Evolutionary conservation across 257 asterid genomes (phyloP).

Genomic region (Cinchona pubescens): DNA sequence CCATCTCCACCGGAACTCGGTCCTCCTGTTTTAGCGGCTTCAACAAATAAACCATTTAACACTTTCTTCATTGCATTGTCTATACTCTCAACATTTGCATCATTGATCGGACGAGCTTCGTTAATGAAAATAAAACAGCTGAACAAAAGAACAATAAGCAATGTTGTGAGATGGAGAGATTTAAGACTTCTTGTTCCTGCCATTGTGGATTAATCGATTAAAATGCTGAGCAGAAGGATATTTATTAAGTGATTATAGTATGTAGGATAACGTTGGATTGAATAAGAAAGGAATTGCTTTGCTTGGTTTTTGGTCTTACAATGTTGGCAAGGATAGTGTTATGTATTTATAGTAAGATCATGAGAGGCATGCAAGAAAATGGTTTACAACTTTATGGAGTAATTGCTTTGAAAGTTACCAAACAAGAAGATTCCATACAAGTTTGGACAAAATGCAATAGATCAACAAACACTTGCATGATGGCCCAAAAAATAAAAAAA

Average conservation of each 20-base stretch:
- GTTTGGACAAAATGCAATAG: neutral
- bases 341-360: neutral
- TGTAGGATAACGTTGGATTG: too few relatives aligned
- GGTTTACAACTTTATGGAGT: neutral
- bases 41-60: neutral
- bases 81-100: neutral
- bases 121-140: conserved; percentile 3
- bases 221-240: neutral
- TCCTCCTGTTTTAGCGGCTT: conserved; percentile 13
- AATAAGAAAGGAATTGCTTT: neutral
- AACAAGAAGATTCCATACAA: neutral
- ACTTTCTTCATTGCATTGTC: neutral
- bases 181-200: conserved; percentile 2
- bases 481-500: too few relatives aligned
- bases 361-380: neutral
- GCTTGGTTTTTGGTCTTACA: neutral
- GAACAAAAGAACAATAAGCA: neutral
- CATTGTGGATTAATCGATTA: conserved; percentile 8
- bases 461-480: neutral
- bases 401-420: neutral
- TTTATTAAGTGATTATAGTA: too few relatives aligned
- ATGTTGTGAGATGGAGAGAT: neutral
- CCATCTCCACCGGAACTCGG: conserved; percentile 22
- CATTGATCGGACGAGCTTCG: conserved; percentile 13
- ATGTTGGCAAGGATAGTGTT: neutral